Evolutionary conservation across 106 monocot genomes (phyloP).

Genomic region (Triglochin maritima): DNA sequence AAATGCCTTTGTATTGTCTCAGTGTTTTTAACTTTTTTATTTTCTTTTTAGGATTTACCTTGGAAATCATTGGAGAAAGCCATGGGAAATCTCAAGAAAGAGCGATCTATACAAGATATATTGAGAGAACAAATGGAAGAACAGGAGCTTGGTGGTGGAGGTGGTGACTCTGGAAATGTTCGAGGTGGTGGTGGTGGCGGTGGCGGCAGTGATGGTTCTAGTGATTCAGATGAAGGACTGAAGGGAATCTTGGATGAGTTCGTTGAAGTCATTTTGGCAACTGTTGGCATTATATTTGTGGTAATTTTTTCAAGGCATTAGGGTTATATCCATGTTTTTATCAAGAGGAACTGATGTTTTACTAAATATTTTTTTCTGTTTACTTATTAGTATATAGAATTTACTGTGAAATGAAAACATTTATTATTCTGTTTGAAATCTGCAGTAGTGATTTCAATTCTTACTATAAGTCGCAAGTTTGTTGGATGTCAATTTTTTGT

Average conservation of each 20-base stretch:
- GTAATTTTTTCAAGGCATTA: conserved; percentile 1
- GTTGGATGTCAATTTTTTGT: too few species aligned
- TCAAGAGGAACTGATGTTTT: background rate
- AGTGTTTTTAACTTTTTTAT: background rate
- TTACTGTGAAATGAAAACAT: too few species aligned
- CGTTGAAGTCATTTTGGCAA: conserved; percentile 16
- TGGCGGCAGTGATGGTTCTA: conserved; percentile 10
- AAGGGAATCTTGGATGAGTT: conserved; percentile 9
- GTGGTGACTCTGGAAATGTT: conserved; percentile 13
- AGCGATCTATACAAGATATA: conserved; percentile 11
- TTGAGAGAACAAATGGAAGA: conserved; percentile 22
- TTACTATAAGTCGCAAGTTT: too few species aligned
- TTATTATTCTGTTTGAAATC: too few species aligned
- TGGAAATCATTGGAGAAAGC: conserved; percentile 25
- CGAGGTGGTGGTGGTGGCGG: conserved; percentile 4
- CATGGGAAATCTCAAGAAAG: conserved; percentile 16
- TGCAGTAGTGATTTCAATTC: too few species aligned
- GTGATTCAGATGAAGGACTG: conserved; percentile 13
- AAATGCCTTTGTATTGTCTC: too few species aligned
- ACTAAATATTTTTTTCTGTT: background rate
- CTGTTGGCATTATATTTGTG: conserved; percentile 15
- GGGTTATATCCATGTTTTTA: background rate
- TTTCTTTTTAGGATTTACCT: conserved; percentile 3
- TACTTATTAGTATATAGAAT: too few species aligned
- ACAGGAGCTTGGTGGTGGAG: conserved; percentile 13